Conservation (phyloP, 805 yeast genomes). For the Schizosaccharomyces lindneri region DNA sequence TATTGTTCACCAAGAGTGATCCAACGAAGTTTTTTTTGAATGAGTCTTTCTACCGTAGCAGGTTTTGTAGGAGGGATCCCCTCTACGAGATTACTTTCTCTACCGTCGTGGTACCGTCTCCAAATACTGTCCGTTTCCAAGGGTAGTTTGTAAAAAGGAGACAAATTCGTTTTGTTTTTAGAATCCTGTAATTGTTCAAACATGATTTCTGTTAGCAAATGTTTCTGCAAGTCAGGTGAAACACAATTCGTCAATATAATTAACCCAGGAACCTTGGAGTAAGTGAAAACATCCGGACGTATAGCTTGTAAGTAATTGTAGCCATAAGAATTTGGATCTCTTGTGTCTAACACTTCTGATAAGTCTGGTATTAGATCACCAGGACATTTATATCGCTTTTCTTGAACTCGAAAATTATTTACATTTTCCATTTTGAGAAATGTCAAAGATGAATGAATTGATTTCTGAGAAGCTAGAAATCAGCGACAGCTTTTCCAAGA, state of each 20-base stretch:
- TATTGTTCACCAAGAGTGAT: conserved; percentile 23
- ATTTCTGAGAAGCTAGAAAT: too few relatives aligned
- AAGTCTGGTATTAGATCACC: not conserved
- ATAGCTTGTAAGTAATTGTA: not conserved
- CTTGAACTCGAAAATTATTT: not conserved
- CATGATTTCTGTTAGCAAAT: not conserved
- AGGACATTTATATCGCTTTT: not conserved
- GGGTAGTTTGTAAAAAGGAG: conserved; percentile 1
- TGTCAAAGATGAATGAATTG: too few relatives aligned
- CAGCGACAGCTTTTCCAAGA: too few relatives aligned
- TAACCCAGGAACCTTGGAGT: not conserved
- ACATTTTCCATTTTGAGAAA: not conserved
- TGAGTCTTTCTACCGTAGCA: not conserved
- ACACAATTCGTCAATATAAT: not conserved
- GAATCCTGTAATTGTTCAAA: not conserved
- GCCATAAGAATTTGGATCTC: not conserved
- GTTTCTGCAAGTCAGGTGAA: not conserved
- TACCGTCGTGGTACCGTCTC: not conserved
- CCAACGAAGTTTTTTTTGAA: conserved; percentile 18
- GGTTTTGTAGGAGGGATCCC: not conserved
- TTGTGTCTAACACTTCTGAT: not conserved
- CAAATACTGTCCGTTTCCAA: not conserved
- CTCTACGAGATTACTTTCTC: not conserved
- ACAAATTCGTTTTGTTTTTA: not conserved
- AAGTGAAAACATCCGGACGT: not conserved